These are phyloP conservation scores for Persicaria tinctoria DNA, from an alignment of 148 eudicot species.

Conservation along the genomic window DNA sequence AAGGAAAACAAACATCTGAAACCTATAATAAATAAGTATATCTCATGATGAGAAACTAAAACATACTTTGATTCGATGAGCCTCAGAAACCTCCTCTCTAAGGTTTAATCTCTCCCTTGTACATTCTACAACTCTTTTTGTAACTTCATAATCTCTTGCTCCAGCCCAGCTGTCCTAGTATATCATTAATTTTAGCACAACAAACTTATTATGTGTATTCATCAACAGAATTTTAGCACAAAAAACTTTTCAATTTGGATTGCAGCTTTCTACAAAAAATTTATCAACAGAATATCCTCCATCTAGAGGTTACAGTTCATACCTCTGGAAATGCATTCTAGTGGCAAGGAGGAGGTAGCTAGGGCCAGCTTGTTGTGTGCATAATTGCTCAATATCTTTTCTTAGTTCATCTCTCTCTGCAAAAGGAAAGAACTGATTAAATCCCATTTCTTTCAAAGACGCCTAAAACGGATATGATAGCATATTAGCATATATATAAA, in stretches of 20 bases:
- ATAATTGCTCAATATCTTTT: slow-evolving; percentile 89
- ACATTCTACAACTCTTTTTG: slow-evolving; percentile 59
- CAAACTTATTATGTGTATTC: slow-evolving; percentile 13
- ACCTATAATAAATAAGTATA: background rate
- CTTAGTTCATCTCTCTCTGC: slow-evolving; percentile 82
- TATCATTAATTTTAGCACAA: slow-evolving; percentile 21
- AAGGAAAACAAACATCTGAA: slow-evolving; percentile 14
- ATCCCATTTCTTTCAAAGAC: slow-evolving; percentile 6
- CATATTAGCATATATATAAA: slow-evolving; percentile 7
- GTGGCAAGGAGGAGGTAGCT: slow-evolving; percentile 68
- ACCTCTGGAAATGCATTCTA: slow-evolving; percentile 91
- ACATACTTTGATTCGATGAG: slow-evolving; percentile 79
- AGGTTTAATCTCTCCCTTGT: slow-evolving; percentile 66
- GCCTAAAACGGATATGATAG: background rate
- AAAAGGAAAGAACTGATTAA: slow-evolving; percentile 4
- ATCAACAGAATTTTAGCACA: too few species aligned
- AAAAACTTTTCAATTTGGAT: background rate
- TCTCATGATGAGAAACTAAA: slow-evolving; percentile 10
- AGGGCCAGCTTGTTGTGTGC: slow-evolving; percentile 95
- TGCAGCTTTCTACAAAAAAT: background rate
- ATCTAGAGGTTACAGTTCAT: background rate
- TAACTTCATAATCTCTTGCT: slow-evolving; percentile 86
- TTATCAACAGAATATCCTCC: background rate
- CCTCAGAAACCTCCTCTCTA: slow-evolving; percentile 90
- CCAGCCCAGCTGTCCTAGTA: slow-evolving; percentile 90